Evolutionary conservation across 176 grass and related monocot species (phyloP).

Genomic region (Rhipidocladum racemiflorum): DNA sequence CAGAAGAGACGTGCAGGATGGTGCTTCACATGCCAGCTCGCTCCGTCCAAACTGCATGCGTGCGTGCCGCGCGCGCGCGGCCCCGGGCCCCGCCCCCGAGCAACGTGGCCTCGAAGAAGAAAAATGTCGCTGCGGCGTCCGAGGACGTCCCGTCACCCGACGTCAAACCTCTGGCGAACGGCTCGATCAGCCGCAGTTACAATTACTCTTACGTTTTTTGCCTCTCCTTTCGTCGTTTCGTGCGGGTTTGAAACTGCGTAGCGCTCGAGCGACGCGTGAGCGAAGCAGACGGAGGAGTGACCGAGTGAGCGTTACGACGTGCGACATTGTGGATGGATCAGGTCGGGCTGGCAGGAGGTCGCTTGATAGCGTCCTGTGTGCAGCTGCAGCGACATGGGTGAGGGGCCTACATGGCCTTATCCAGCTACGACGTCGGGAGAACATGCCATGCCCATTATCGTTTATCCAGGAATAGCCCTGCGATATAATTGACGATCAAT

Average conservation of each 20-base stretch:
- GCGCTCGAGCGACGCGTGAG: not conserved
- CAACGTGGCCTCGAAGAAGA: not conserved
- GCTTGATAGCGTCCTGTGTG: not conserved
- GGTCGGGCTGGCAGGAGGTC: not conserved
- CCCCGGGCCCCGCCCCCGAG: not conserved
- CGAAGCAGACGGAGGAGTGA: not conserved
- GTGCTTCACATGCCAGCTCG: not conserved
- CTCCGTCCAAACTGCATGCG: not conserved
- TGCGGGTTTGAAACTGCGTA: not conserved
- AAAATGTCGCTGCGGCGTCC: not conserved
- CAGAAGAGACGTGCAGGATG: too few relatives aligned
- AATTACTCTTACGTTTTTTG: not conserved
- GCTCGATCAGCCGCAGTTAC: not conserved
- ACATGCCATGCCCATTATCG: not conserved
- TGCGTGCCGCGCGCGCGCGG: not conserved
- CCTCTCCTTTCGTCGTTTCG: not conserved
- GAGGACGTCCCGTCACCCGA: slow-evolving; percentile 17
- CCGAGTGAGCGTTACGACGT: slow-evolving; percentile 20
- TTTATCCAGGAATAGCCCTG: not conserved
- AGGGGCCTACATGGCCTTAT: slow-evolving; percentile 26
- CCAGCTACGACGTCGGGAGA: slow-evolving; percentile 12
- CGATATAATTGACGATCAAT: slow-evolving; percentile 17
- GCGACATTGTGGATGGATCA: not conserved
- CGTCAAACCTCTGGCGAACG: not conserved
- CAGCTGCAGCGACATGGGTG: not conserved